Evolutionary conservation across 345 rosid genomes (phyloP).

Genomic region (Cardiospermum halicacabum): DNA sequence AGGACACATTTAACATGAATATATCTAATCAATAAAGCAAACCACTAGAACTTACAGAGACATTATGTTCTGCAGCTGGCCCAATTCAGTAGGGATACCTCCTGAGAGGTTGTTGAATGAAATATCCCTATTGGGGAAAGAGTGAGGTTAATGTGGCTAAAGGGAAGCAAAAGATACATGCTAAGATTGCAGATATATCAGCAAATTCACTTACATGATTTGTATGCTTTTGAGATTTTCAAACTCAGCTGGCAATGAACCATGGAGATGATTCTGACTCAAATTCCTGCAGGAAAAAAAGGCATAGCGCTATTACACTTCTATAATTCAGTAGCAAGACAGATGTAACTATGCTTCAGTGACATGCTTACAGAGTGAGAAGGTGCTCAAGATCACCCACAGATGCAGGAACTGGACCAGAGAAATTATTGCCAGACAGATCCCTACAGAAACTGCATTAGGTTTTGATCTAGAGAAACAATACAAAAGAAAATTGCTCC

Average conservation of each 20-base stretch:
- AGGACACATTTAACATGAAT: neutral
- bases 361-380: conserved; percentile 56
- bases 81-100: conserved; percentile 67
- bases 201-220: conserved; percentile 39
- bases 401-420: conserved; percentile 70
- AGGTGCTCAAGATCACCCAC: conserved; percentile 92
- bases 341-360: neutral
- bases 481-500: neutral
- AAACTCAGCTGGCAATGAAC: conserved; percentile 65
- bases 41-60: conserved; percentile 52
- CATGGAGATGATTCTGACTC: conserved; percentile 59
- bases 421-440: conserved; percentile 72
- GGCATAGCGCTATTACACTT: neutral
- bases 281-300: conserved; percentile 47
- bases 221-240: conserved; percentile 82
- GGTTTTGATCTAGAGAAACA: too few species aligned
- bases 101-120: conserved; percentile 72
- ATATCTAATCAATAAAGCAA: neutral
- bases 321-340: neutral
- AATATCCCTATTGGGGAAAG: conserved; percentile 54
- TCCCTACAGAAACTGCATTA: conserved; percentile 41
- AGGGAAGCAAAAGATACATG: neutral
- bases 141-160: neutral
- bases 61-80: conserved; percentile 70
- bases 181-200: neutral